Evolutionary conservation across 2,329 filamentous ascomycete species (phyloP).

Genomic region (Nemania abortiva): DNA sequence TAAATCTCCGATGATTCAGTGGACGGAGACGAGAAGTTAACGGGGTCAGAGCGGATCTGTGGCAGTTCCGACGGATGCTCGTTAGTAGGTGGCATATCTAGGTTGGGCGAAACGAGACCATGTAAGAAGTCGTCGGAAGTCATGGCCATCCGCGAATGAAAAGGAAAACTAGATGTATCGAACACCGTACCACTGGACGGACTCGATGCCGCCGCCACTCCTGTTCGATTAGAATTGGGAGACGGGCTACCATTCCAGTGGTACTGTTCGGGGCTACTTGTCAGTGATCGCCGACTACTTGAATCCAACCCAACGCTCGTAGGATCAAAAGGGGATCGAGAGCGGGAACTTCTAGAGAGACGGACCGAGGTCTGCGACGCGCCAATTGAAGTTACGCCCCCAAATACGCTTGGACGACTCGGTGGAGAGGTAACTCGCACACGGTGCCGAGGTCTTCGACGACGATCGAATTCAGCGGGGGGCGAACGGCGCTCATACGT

Average conservation of each 20-base stretch:
- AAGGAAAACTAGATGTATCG: slow-evolving; percentile 36
- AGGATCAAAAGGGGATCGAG: slow-evolving; percentile 34
- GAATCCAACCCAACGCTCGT: slow-evolving; percentile 15
- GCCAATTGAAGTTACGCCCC: slow-evolving; percentile 36
- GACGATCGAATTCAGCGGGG: slow-evolving; percentile 47
- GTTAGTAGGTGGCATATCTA: slow-evolving; percentile 18
- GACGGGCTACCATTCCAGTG: slow-evolving; percentile 37
- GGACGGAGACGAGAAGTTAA: slow-evolving; percentile 42
- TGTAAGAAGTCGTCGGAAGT: slow-evolving; percentile 39
- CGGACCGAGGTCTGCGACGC: slow-evolving; percentile 45
- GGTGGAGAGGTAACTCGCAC: slow-evolving; percentile 45
- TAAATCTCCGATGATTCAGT: slow-evolving; percentile 42
- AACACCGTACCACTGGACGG: slow-evolving; percentile 32
- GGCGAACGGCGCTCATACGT: slow-evolving; percentile 48
- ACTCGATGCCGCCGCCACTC: slow-evolving; percentile 34
- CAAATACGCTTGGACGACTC: slow-evolving; percentile 40
- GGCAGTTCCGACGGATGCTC: slow-evolving; percentile 39
- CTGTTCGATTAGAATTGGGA: slow-evolving; percentile 36
- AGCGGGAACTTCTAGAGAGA: slow-evolving; percentile 39
- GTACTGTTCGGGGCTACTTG: slow-evolving; percentile 40
- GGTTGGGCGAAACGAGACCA: slow-evolving; percentile 13
- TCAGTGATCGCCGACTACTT: slow-evolving; percentile 35
- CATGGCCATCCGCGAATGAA: slow-evolving; percentile 36
- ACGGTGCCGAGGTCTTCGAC: slow-evolving; percentile 50
- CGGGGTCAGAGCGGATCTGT: slow-evolving; percentile 39